A percentile compares a stretch with the other conserved stretches of the same genome.
These are phyloP conservation scores for Moringa oleifera DNA, from an alignment of 345 rosid species.

Conservation along the genomic window DNA sequence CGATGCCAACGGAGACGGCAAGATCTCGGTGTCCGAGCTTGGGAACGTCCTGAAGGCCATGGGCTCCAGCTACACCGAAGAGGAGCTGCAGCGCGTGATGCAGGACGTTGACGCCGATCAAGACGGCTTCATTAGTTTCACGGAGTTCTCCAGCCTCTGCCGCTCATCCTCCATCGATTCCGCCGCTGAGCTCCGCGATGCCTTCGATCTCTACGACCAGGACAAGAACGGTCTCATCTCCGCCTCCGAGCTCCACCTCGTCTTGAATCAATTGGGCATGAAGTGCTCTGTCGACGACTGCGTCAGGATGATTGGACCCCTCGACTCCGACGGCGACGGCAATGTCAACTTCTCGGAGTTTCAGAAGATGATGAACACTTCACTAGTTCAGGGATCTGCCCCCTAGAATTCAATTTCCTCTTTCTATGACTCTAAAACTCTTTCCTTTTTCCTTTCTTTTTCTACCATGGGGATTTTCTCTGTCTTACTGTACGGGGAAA, in stretches of 20 bases:
- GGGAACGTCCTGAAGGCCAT: slow-evolving; percentile 52
- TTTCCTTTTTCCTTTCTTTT: background rate
- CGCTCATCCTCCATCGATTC: slow-evolving; percentile 35
- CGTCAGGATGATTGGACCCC: slow-evolving; percentile 54
- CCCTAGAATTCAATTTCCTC: background rate
- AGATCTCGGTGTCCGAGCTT: slow-evolving; percentile 74
- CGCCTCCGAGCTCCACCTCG: slow-evolving; percentile 57
- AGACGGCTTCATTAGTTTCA: slow-evolving; percentile 62
- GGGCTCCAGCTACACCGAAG: slow-evolving; percentile 44
- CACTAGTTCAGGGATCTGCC: background rate
- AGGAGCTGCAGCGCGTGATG: slow-evolving; percentile 51
- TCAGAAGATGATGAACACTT: slow-evolving; percentile 64
- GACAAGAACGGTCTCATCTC: slow-evolving; percentile 79
- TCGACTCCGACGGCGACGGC: slow-evolving; percentile 86
- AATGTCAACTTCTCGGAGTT: slow-evolving; percentile 78
- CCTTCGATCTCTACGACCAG: slow-evolving; percentile 86
- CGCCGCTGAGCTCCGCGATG: slow-evolving; percentile 65
- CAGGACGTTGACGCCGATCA: slow-evolving; percentile 72
- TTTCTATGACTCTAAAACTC: too few relatives aligned
- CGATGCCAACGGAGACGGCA: slow-evolving; percentile 82
- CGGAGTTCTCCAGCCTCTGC: slow-evolving; percentile 64
- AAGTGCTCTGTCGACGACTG: slow-evolving; percentile 63
- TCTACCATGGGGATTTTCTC: background rate
- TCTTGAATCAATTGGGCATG: slow-evolving; percentile 61
- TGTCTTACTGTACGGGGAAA: too few relatives aligned